Evolutionary conservation across 208 protist genomes (phyloP).

Genomic region (Lotmaria passim): DNA sequence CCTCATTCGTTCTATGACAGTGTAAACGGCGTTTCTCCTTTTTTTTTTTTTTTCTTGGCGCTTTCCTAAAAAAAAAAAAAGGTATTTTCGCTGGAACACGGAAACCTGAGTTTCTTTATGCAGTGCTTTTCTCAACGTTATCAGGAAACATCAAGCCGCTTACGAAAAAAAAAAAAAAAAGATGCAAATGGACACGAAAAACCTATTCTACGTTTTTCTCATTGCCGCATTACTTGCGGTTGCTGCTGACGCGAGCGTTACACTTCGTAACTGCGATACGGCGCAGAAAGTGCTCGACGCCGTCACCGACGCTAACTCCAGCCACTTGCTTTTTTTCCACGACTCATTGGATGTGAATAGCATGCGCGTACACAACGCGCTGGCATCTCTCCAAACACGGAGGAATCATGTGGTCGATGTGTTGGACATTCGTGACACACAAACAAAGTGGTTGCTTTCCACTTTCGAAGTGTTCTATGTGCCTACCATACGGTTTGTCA

Average conservation of each 20-base stretch:
- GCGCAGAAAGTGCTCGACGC: slow-evolving; percentile 9
- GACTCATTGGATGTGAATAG: slow-evolving; percentile 41
- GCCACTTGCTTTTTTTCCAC: slow-evolving; percentile 37
- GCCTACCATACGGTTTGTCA: slow-evolving; percentile 16
- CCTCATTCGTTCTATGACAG: no score
- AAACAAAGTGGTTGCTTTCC: slow-evolving; percentile 24
- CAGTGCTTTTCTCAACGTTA: background rate
- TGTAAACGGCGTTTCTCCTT: no score
- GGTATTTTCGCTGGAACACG: no score
- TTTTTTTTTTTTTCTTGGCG: no score
- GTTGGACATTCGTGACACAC: slow-evolving; percentile 26
- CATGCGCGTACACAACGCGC: slow-evolving; percentile 32
- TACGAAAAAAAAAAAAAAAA: background rate
- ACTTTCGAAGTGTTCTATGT: slow-evolving; percentile 28
- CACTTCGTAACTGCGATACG: slow-evolving; percentile 11
- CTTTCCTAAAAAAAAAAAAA: no score
- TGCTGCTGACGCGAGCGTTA: slow-evolving; percentile 12
- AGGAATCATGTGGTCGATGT: slow-evolving; percentile 9
- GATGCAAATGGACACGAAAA: background rate
- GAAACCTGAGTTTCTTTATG: background rate
- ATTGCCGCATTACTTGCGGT: background rate
- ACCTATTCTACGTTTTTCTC: slow-evolving; percentile 12
- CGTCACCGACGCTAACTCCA: slow-evolving; percentile 13
- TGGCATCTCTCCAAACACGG: slow-evolving; percentile 12
- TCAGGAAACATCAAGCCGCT: background rate